Base-by-base conservation (phyloP, 2,329 filamentous ascomycete genomes). In the Botrytis sinoallii region DNA sequence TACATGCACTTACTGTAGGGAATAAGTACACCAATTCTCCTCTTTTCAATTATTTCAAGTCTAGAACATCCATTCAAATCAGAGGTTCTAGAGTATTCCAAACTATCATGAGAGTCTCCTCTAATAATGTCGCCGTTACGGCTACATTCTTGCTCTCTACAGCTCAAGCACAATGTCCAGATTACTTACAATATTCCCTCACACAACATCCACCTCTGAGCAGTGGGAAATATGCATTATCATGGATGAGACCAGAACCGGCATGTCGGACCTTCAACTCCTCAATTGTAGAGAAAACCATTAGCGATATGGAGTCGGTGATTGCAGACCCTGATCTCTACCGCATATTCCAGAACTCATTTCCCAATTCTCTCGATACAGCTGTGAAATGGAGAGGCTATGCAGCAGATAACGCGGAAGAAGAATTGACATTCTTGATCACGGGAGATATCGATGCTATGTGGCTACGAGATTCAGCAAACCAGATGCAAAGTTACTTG, bases 401-500 rank as follows among this genome's bases (percentile, higher is more conserved):
- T 70, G 85, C 88, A 0, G 85, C 85, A 48, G 85, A 88, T 74
- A 85, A 88, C 77, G 81, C 85, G 0, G 85, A 86, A 2, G 90
- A 93, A 81, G 91, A 93, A 81, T 83, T 91, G 74, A 87, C 88
- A 8, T 89, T 88, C 76, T 78, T 89, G 75, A 89, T 89, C 74
- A 89, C 87, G 0, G 87, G 87, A 70, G 86, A 88, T 76, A 88
- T 95, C 81, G 91, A 97, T 77, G 95, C 95, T 0, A 94, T 97
- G 84, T 97, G 94, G 94, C 85, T 97, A 73, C 90, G 94, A 63
- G 94, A 97, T 82, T 95, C 93, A 20, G 88, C 90, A 25, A 92
- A 92, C 78, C 91, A 93, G 81, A 86, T 93, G 82, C 91, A 93
- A 78, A 91, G 90, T 44, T 91, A 93, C 78, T 85, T 90, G 64